Base-by-base conservation (phyloP, 179 eudicot species). In the Dionaea muscipula region DNA sequence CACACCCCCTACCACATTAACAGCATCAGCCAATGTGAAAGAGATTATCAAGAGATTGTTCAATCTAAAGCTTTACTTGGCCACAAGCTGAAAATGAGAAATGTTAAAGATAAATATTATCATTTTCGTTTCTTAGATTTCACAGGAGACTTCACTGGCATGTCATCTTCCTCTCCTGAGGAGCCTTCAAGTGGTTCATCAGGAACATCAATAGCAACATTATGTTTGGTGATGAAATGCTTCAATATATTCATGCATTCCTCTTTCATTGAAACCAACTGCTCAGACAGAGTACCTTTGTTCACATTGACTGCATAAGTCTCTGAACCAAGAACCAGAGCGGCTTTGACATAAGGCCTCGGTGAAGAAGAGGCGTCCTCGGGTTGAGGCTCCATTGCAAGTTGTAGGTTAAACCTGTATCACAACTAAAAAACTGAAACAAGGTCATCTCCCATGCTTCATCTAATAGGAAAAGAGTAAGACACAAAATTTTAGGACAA, bases 181-280 rank as follows among this genome's bases (percentile, higher is more conserved):
- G 81, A 75, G 35, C 72, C 68, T 35, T 78, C 97, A 18, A 81
- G 91, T 36, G 76, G 73, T 68, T 88, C 94, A 62, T 87, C 94
- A 26, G 93, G 94, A 36, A 86, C 91, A 27, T 86, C 95, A 65
- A 75, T 82, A 25, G 94, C 88, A 38, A 84, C 86, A 56, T 91
- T 86, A 61, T 86, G 81, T 47, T 62, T 76, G 55, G 91, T 83
- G 37, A 91, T 84, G 66, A 72, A 86, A 50, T 84, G 91, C 77
- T 86, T 91, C 31, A 91, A 53, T 54, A 90, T 67, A 61, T 45
- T 53, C 94, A 90, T 86, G 74, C 87, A 80, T 66, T 81, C 76
- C 69, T 67, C 82, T 69, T 90, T 90, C 77, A 86, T 72, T 12
- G 71, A 56, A 59, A 55, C 72, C 61, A 86, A 60, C 55, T 84